Percentiles rank a stretch among this genome's conserved stretches.
Evolutionary conservation across 2,329 filamentous ascomycete species (phyloP).

Genomic region (Aspergillus eucalypticola): DNA sequence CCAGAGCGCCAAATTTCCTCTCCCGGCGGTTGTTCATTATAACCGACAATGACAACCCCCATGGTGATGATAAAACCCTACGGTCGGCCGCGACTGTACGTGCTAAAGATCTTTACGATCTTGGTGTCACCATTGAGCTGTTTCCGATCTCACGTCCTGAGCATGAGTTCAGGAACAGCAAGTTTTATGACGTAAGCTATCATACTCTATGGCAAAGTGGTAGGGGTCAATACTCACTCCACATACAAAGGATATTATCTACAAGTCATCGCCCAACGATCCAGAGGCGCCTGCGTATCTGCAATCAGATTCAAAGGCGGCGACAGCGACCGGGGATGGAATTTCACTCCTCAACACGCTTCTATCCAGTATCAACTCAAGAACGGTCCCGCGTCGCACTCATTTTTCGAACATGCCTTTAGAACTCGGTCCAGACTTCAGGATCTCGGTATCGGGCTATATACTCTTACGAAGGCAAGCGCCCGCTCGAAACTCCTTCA

Average conservation of each 20-base stretch:
- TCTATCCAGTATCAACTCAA: slow-evolving; percentile 85
- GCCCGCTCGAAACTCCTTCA: slow-evolving; percentile 78
- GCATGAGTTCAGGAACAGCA: slow-evolving; percentile 73
- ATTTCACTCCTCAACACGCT: slow-evolving; percentile 77
- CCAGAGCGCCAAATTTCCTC: slow-evolving; percentile 89
- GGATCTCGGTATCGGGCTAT: slow-evolving; percentile 91
- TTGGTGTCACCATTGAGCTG: slow-evolving; percentile 87
- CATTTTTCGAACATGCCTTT: slow-evolving; percentile 85
- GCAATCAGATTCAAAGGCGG: slow-evolving; percentile 52
- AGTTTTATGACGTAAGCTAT: slow-evolving; percentile 81
- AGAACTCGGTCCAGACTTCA: slow-evolving; percentile 80
- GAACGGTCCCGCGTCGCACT: slow-evolving; percentile 79
- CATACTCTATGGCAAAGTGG: neutral
- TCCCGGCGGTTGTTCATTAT: slow-evolving; percentile 93
- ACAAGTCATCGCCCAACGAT: slow-evolving; percentile 69
- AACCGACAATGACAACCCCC: slow-evolving; percentile 89
- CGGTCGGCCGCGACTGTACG: slow-evolving; percentile 78
- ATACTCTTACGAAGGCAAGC: slow-evolving; percentile 82
- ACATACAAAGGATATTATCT: slow-evolving; percentile 75
- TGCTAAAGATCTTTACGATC: slow-evolving; percentile 91
- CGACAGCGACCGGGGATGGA: slow-evolving; percentile 70
- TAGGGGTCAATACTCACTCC: slow-evolving; percentile 19
- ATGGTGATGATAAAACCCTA: slow-evolving; percentile 68
- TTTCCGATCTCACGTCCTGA: slow-evolving; percentile 80
- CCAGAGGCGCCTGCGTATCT: slow-evolving; percentile 65